phyloP scores from a whole-genome alignment of 2,329 filamentous ascomycete genomes.

The Hymenotorrendiella dingleyae region DNA sequence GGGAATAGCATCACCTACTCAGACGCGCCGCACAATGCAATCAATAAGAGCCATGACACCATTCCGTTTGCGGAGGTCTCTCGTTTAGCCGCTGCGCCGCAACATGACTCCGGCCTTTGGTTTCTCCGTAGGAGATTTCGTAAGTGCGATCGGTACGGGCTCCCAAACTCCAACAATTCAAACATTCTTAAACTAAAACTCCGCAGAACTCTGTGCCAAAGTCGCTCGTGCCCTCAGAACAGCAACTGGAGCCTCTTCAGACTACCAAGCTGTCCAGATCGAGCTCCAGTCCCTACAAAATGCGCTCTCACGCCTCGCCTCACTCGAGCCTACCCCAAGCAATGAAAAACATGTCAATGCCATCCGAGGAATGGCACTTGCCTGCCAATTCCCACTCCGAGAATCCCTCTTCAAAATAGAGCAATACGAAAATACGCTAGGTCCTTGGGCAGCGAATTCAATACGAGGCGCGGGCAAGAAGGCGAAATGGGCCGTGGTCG shows the following conservation, averaged over 20 bases:
- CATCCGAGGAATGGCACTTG: slow-evolving; percentile 3
- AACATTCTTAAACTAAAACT: too few species aligned
- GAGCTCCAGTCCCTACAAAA: slow-evolving; percentile 1
- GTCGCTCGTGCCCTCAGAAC: background rate
- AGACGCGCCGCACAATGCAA: too few species aligned
- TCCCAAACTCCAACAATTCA: background rate
- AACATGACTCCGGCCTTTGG: slow-evolving; percentile 4
- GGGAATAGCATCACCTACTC: too few species aligned
- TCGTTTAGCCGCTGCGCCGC: too few species aligned
- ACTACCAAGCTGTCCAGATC: slow-evolving; percentile 1
- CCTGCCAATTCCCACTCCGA: slow-evolving; percentile 1
- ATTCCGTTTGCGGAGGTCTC: too few species aligned
- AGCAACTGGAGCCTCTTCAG: background rate
- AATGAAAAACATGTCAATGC: slow-evolving; percentile 3
- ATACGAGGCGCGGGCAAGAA: background rate
- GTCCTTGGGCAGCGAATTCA: background rate
- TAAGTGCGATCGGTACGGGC: background rate
- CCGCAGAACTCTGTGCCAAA: slow-evolving; percentile 1
- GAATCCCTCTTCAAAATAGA: background rate
- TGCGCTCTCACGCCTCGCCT: background rate
- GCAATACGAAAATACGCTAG: background rate
- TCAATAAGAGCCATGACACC: too few species aligned
- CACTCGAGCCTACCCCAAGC: background rate
- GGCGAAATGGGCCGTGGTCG: slow-evolving; percentile 1
- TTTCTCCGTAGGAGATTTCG: slow-evolving; percentile 2